phyloP scores from a whole-genome alignment of 2,329 filamentous ascomycete species.

The Truncatella angustata region DNA sequence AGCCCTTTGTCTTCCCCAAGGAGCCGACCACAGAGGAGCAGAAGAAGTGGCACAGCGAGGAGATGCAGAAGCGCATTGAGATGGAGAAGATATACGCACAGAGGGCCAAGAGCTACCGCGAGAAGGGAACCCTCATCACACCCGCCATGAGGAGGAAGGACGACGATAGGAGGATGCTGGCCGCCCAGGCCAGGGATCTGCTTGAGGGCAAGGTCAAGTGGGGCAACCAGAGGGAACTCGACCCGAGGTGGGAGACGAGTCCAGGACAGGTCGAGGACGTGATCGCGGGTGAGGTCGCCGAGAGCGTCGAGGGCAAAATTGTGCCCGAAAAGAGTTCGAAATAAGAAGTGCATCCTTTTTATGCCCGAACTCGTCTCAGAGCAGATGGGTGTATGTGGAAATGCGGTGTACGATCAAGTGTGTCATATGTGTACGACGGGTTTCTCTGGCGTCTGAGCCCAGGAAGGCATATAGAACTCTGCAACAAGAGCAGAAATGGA shows the following conservation, averaged over 20 bases:
- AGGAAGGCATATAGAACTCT: neutral
- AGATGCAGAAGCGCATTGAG: conserved; percentile 52
- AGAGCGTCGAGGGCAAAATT: conserved; percentile 16
- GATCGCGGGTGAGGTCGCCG: conserved; percentile 6
- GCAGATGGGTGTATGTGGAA: too few relatives aligned
- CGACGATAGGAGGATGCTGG: conserved; percentile 36
- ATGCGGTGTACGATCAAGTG: conserved; percentile 11
- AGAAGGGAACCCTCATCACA: conserved; percentile 34
- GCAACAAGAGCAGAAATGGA: neutral
- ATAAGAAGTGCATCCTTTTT: too few relatives aligned
- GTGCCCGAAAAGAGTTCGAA: neutral
- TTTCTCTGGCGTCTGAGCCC: neutral
- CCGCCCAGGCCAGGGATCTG: conserved; percentile 61
- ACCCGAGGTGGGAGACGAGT: conserved; percentile 43
- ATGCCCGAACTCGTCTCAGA: too few relatives aligned
- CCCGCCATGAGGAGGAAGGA: conserved; percentile 41
- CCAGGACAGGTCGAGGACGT: conserved; percentile 27
- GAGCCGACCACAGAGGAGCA: conserved; percentile 54
- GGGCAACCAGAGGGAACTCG: conserved; percentile 46
- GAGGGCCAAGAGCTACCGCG: conserved; percentile 27
- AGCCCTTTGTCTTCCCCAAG: conserved; percentile 87
- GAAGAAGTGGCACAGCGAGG: conserved; percentile 62
- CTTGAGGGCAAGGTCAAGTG: conserved; percentile 61
- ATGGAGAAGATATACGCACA: conserved; percentile 40
- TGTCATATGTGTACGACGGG: conserved; percentile 1